A percentile compares a stretch with the other conserved stretches of the same genome.
These are phyloP conservation scores for Fusarium chlamydosporum DNA, from an alignment of 2,329 filamentous ascomycete species.

Conservation along the genomic window DNA sequence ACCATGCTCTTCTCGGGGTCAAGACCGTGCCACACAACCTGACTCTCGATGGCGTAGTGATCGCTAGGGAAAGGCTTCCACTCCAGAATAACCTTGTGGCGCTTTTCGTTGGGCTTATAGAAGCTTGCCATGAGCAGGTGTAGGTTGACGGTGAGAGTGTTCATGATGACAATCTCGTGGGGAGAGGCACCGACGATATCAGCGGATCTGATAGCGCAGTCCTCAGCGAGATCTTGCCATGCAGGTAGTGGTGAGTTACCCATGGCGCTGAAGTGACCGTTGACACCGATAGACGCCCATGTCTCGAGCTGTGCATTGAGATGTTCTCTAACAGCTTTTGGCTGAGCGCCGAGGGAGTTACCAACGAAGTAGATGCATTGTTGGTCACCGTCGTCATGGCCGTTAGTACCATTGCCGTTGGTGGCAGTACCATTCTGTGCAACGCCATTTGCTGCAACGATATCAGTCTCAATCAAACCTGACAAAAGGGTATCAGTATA, in stretches of 20 bases:
- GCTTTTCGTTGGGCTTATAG: constrained; percentile 75
- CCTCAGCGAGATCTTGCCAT: constrained; percentile 85
- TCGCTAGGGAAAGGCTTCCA: constrained; percentile 93
- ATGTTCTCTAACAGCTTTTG: constrained; percentile 74
- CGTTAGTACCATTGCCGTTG: constrained; percentile 31
- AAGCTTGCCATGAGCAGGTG: constrained; percentile 89
- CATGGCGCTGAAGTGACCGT: constrained; percentile 82
- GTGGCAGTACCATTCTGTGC: constrained; percentile 29
- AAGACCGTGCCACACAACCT: constrained; percentile 79
- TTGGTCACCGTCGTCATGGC: constrained; percentile 50
- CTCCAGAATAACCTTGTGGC: constrained; percentile 88
- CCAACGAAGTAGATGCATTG: constrained; percentile 83
- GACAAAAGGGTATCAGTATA: accelerated
- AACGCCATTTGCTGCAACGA: constrained; percentile 17
- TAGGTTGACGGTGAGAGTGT: constrained; percentile 84
- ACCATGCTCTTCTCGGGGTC: constrained; percentile 78
- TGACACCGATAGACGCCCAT: constrained; percentile 87
- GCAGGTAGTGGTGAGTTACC: constrained; percentile 76
- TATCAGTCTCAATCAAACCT: neutral
- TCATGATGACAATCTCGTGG: constrained; percentile 88
- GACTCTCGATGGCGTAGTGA: constrained; percentile 86
- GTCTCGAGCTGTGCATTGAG: constrained; percentile 81
- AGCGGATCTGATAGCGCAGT: constrained; percentile 77
- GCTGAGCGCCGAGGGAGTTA: constrained; percentile 90
- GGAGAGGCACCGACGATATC: constrained; percentile 80